Conservation (phyloP, 768 basidiomycete species). For the Lyophyllum shimeji region DNA sequence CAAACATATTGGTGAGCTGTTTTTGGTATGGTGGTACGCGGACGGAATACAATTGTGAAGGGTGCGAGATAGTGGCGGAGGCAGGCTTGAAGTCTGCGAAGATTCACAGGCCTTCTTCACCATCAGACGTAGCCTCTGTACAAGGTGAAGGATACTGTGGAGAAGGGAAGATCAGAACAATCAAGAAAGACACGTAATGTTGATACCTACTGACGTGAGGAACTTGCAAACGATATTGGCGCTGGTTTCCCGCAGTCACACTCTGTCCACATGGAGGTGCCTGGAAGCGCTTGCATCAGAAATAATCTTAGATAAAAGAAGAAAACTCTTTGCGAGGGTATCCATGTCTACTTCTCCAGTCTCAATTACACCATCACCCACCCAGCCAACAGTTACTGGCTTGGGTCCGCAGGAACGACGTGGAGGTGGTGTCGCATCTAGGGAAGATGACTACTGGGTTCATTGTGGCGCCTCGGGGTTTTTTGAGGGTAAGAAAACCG, state of each 20-base stretch:
- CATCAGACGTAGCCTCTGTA: too few species aligned
- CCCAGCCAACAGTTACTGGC: too few species aligned
- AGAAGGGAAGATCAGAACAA: not conserved
- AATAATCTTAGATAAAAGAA: not conserved
- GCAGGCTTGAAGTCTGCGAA: not conserved
- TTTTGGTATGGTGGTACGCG: not conserved
- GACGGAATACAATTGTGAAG: too few species aligned
- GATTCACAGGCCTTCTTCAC: not conserved
- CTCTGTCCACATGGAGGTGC: not conserved
- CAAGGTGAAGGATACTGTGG: too few species aligned
- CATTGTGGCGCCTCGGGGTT: constrained; percentile 6
- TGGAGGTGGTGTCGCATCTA: not conserved
- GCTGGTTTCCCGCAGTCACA: not conserved
- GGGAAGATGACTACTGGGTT: not conserved
- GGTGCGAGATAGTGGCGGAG: too few species aligned
- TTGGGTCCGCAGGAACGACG: not conserved
- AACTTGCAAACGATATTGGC: not conserved
- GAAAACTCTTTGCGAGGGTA: not conserved
- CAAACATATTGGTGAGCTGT: too few species aligned
- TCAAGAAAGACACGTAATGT: constrained; percentile 8
- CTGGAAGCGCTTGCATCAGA: not conserved
- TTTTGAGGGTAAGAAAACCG: not conserved
- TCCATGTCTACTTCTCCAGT: too few species aligned
- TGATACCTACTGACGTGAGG: not conserved
- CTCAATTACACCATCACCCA: too few species aligned